Percentiles rank a stretch among this genome's conserved stretches.
Evolutionary conservation across 768 basidiomycete genomes (phyloP).

Genomic region (Termitomyces sp.): DNA sequence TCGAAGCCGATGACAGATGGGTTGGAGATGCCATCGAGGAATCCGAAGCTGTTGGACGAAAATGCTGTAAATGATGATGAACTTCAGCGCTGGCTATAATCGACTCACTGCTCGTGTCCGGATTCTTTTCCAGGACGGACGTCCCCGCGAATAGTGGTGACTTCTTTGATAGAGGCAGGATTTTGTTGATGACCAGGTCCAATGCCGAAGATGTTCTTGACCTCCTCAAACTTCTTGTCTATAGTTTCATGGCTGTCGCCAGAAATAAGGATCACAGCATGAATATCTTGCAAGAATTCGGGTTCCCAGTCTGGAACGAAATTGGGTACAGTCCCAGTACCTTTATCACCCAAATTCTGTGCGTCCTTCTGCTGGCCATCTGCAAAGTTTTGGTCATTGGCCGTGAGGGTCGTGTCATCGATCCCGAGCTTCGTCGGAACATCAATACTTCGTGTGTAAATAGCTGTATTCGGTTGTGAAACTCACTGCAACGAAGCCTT

Average conservation of each 20-base stretch:
- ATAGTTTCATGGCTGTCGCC: slow-evolving; percentile 41
- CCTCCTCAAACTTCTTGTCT: slow-evolving; percentile 31
- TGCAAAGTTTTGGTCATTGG: slow-evolving; percentile 31
- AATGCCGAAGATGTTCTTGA: slow-evolving; percentile 37
- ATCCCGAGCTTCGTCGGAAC: slow-evolving; percentile 33
- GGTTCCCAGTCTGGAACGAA: slow-evolving; percentile 47
- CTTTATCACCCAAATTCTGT: slow-evolving; percentile 36
- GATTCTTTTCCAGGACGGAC: slow-evolving; percentile 42
- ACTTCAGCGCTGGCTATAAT: background rate
- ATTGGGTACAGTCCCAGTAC: slow-evolving; percentile 20
- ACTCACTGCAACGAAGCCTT: slow-evolving; percentile 40
- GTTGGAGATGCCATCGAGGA: slow-evolving; percentile 51
- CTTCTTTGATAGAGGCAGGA: slow-evolving; percentile 35
- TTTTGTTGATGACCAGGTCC: slow-evolving; percentile 12
- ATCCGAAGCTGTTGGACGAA: slow-evolving; percentile 41
- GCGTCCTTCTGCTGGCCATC: slow-evolving; percentile 43
- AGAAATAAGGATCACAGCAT: slow-evolving; percentile 51
- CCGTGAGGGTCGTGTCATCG: slow-evolving; percentile 35
- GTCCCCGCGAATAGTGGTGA: slow-evolving; percentile 36
- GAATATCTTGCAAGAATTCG: slow-evolving; percentile 42
- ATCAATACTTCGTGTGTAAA: background rate
- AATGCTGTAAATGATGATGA: background rate
- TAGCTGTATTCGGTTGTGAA: background rate
- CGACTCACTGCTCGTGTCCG: slow-evolving; percentile 47
- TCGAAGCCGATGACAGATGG: slow-evolving; percentile 44